Evolutionary conservation across 129 eudicot species (phyloP), one percentile per base, ranked within the genome.

Genomic region (Tanacetum coccineum): DNA sequence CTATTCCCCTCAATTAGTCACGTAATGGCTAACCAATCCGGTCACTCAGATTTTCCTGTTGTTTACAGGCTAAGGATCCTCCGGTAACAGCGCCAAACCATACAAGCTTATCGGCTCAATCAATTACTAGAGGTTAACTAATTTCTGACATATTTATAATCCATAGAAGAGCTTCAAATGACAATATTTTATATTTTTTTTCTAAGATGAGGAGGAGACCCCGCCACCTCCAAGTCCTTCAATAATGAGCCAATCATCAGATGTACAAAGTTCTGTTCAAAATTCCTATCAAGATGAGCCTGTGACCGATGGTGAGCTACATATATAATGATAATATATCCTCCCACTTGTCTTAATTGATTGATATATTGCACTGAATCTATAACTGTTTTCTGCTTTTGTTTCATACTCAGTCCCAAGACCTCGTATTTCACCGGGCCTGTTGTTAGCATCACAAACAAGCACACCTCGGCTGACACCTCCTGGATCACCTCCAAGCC

Each of bases 391-490:
- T 51, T 22, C 52, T 54, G 49, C 28, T 49, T 48, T 4, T 11
- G 12, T 55, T 59, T 25, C 14, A 30, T 32, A 55, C 52, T 44
- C 86, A 82, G 86, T 76, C 10, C 45, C 85, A 19, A 83, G 80
- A 81, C 81, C 89, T 49, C 92, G 78, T 7, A 56, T 88, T 73
- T 49, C 96, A 61, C 76, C 70, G 50, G 91, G 91, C 28, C 53
- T 82, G 54, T 74, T 85, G 71, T 75, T 89, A 71, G 95, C 88
- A 61, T 88, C 95, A n/a, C 89, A 88, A 66, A 80, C 87, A 28
- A 93, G 64, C 82, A 93, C 95, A 58, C 96, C 96, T 70, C 82
- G 85, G 68, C 74, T 86, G 52, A 93, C 95, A 30, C 99, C 99
- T 61, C 90, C 95, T 56, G 92, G 87, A 74, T 84, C 99, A 20